These are phyloP conservation scores for Lagerstroemia speciosa DNA, from an alignment of 345 rosid species.

Conservation along the genomic window DNA sequence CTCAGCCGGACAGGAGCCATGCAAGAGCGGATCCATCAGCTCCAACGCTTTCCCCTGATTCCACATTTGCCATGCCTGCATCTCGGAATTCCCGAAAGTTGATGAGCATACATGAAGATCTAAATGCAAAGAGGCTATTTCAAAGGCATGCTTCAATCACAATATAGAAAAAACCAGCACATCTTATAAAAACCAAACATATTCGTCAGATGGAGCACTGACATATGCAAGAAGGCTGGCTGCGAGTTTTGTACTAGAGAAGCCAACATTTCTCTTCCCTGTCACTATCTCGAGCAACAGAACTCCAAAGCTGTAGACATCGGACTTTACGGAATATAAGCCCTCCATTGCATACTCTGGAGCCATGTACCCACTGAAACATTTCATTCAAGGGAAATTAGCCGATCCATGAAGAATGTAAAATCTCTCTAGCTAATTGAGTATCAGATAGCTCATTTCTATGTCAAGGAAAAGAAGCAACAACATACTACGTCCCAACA, in stretches of 20 bases:
- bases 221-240: slow-evolving; percentile 20
- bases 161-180: no score
- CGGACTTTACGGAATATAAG: slow-evolving; percentile 30
- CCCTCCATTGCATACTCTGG: slow-evolving; percentile 41
- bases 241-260: slow-evolving; percentile 10
- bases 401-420: not conserved
- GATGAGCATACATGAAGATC: no score
- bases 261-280: slow-evolving; percentile 24
- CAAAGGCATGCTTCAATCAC: no score
- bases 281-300: slow-evolving; percentile 28
- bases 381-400: not conserved
- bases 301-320: slow-evolving; percentile 40
- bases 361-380: slow-evolving; percentile 35
- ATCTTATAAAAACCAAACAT: no score
- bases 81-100: not conserved
- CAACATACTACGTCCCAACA: slow-evolving; percentile 34
- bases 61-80: slow-evolving; percentile 41
- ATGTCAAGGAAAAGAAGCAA: not conserved
- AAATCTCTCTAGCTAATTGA: not conserved
- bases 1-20: slow-evolving; percentile 14
- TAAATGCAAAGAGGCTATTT: no score
- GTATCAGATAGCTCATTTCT: not conserved
- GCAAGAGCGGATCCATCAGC: slow-evolving; percentile 23
- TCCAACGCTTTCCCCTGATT: slow-evolving; percentile 29
- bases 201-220: not conserved